These are phyloP conservation scores for Yamadazyma triangularis DNA, from an alignment of 1,139 yeast genomes.

Conservation along the genomic window DNA sequence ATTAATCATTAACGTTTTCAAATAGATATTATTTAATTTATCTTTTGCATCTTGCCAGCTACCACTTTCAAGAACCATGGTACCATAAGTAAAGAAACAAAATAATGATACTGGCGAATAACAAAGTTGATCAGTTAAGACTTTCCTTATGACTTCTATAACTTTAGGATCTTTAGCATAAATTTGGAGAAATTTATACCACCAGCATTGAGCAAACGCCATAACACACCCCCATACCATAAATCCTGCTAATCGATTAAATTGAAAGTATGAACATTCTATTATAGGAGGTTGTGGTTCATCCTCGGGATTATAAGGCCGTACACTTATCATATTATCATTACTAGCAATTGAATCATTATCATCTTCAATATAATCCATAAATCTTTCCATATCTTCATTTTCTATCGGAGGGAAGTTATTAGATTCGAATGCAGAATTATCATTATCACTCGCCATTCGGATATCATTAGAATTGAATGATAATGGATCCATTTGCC, in stretches of 20 bases:
- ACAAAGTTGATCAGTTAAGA: slow-evolving; percentile 81
- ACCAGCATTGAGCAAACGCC: slow-evolving; percentile 80
- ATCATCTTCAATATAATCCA: slow-evolving; percentile 28
- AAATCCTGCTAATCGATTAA: slow-evolving; percentile 72
- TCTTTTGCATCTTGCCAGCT: slow-evolving; percentile 57
- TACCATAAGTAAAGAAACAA: slow-evolving; percentile 79
- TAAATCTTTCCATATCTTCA: slow-evolving; percentile 23
- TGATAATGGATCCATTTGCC: slow-evolving; percentile 6
- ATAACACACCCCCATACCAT: slow-evolving; percentile 83
- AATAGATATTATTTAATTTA: slow-evolving; percentile 62
- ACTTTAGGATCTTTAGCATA: slow-evolving; percentile 79
- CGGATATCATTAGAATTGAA: slow-evolving; percentile 12
- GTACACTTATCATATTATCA: slow-evolving; percentile 5
- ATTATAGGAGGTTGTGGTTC: slow-evolving; percentile 7
- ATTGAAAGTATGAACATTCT: slow-evolving; percentile 47
- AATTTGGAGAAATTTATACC: slow-evolving; percentile 84
- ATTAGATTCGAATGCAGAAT: slow-evolving; percentile 9
- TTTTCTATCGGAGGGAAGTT: slow-evolving; percentile 1
- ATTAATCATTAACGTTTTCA: slow-evolving; percentile 74
- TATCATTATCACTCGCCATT: slow-evolving; percentile 9
- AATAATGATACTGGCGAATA: slow-evolving; percentile 84
- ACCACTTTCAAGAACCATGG: slow-evolving; percentile 75
- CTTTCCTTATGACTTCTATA: slow-evolving; percentile 79
- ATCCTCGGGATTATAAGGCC: slow-evolving; percentile 6
- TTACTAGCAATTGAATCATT: slow-evolving; percentile 13